phyloP scores from a whole-genome alignment of 345 rosid genomes.

The Gossypium stocksii region DNA sequence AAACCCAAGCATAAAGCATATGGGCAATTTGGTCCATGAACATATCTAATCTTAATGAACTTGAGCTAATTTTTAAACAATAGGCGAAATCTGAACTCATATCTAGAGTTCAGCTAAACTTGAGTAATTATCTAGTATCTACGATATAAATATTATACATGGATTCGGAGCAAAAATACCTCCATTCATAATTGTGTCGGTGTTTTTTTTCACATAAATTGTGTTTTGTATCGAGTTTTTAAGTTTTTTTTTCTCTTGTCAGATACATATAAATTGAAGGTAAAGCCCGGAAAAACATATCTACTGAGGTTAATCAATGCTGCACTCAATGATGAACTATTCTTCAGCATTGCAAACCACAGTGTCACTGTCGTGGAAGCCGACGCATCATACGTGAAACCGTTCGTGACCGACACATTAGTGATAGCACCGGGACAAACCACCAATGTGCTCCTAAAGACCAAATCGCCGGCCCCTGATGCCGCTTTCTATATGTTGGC shows the following conservation, averaged over 20 bases:
- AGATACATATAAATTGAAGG: conserved; percentile 64
- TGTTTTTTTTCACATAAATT: background rate
- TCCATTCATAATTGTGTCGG: background rate
- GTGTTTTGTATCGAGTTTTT: background rate
- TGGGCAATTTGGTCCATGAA: too few species aligned
- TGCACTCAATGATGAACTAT: conserved; percentile 72
- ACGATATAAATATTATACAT: too few species aligned
- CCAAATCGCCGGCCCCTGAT: conserved; percentile 46
- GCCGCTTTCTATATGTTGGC: conserved; percentile 62
- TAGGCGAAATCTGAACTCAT: too few species aligned
- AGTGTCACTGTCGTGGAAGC: conserved; percentile 62
- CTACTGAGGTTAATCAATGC: conserved; percentile 67
- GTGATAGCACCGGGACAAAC: conserved; percentile 67
- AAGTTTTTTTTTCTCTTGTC: background rate
- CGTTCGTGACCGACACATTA: conserved; percentile 46
- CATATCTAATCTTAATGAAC: too few species aligned
- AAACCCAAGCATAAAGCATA: too few species aligned
- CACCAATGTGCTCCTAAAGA: conserved; percentile 58
- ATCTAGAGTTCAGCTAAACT: too few species aligned
- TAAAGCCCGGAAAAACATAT: conserved; percentile 66
- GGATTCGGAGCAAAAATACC: too few species aligned
- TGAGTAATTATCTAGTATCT: too few species aligned
- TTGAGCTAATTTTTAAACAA: too few species aligned
- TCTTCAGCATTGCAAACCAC: conserved; percentile 75
- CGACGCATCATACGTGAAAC: conserved; percentile 72